phyloP scores from a whole-genome alignment of 768 basidiomycete species.

The Kwoniella heveanensis region DNA sequence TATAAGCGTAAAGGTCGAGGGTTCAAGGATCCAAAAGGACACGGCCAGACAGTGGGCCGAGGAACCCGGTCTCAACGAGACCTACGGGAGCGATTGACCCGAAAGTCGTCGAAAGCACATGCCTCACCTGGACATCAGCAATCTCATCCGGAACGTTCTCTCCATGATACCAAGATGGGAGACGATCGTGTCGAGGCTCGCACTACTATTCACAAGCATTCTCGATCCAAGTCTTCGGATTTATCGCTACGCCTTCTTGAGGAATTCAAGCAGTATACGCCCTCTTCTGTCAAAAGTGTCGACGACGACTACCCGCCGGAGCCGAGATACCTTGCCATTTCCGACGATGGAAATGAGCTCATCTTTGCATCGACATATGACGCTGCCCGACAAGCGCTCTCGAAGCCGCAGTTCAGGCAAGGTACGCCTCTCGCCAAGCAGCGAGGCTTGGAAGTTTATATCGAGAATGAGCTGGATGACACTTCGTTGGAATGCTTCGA shows the following conservation, averaged over 20 bases:
- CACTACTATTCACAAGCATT: no score
- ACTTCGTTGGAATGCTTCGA: neutral
- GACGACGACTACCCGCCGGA: neutral
- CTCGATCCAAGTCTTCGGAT: no score
- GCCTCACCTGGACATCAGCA: no score
- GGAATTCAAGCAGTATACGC: neutral
- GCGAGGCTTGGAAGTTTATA: neutral
- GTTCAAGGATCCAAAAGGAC: neutral
- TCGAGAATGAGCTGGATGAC: neutral
- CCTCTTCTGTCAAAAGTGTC: neutral
- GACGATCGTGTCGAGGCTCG: no score
- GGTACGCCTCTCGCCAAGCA: no score
- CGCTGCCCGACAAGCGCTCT: neutral
- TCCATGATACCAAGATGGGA: no score
- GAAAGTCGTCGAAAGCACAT: no score
- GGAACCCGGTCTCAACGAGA: no score
- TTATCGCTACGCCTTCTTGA: neutral
- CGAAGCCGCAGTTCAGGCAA: neutral
- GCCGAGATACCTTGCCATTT: slow-evolving; percentile 9
- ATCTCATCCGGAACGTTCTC: no score
- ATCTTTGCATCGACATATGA: slow-evolving; percentile 4
- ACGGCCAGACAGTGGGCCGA: no score
- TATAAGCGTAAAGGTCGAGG: neutral
- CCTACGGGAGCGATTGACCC: no score
- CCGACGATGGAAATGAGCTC: neutral